Evolutionary conservation across 108 stramenopile species (phyloP), one percentile per base, ranked within the genome.

Genomic region (Cylindrotheca closterium): DNA sequence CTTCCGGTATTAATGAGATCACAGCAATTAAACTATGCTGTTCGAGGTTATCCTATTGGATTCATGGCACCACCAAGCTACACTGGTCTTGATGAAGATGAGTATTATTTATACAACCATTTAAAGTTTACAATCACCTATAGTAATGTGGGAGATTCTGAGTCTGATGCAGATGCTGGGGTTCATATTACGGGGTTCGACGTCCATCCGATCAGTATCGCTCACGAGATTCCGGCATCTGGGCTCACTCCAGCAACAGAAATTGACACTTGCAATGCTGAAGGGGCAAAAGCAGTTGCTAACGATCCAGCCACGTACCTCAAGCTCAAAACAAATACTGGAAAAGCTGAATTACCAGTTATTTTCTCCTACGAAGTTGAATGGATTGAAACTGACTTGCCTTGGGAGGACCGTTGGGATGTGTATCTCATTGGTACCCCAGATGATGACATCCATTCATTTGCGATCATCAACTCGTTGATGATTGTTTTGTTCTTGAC

Each of bases 401-500:
- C 79, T 12, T 99, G 99, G 98, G 79, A 96, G 4, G 87, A 93
- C 67, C 87, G 99, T 34, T 99, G 99, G 99, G 99, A 99, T 78
- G 84, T 98, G 21, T 99, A 98, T 82, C 74, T 99, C 55, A 83
- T 88, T 68, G 92, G 92, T 55, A 78, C 87, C 33, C 81, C 81
- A 2, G 77, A 83, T 59, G 93, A 96, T 72, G 98, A 93, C 65
- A 91, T 96, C 67, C 99, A 99, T 74, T 95, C 96, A 81, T 98
- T 98, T 80, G 79, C 89, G 59, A 97, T 99, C 77, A 87, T 95
- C 65, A 99, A 99, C 84, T 93, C 91, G 10, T 81, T 98, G 48
- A 96, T 99, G 96, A 98, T 99, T 63, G 95, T 98, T 15, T 74
- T 99, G 18, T 98, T 99, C 81, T 82, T 99, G 65, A 94, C 92